Conservation (phyloP, 306 rosid species). For the Casuarina cunninghamiana region DNA sequence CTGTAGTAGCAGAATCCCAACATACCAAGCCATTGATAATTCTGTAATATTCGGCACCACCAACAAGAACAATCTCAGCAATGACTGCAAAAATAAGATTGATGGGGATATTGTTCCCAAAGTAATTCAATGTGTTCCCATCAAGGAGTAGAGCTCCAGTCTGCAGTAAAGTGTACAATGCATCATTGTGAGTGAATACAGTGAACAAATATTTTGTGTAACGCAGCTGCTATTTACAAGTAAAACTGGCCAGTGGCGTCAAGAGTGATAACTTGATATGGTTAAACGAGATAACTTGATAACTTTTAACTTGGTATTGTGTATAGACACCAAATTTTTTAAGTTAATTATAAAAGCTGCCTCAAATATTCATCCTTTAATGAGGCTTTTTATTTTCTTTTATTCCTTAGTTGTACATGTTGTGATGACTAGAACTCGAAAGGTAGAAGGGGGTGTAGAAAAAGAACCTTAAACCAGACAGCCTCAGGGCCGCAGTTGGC, state of each 20-base stretch:
- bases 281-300: too few relatives aligned
- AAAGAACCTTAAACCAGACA: conserved; percentile 97
- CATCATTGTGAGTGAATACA: conserved; percentile 17
- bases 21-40: conserved; percentile 86
- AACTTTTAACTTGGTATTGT: too few relatives aligned
- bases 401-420: not conserved
- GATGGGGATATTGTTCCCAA: conserved; percentile 94
- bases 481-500: conserved; percentile 99
- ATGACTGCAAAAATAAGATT: conserved; percentile 71
- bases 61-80: conserved; percentile 88
- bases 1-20: not conserved
- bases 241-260: too few relatives aligned
- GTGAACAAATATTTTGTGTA: not conserved
- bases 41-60: conserved; percentile 98
- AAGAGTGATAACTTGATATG: too few relatives aligned
- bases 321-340: too few relatives aligned
- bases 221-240: too few relatives aligned
- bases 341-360: not conserved
- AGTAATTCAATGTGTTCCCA: conserved; percentile 93
- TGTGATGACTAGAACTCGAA: not conserved
- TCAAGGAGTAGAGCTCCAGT: conserved; percentile 99
- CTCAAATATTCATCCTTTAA: not conserved
- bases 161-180: conserved; percentile 43
- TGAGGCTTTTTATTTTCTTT: not conserved
- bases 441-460: not conserved